phyloP scores from a whole-genome alignment of 2,329 filamentous ascomycete genomes.

The Trichoderma koningiopsis region DNA sequence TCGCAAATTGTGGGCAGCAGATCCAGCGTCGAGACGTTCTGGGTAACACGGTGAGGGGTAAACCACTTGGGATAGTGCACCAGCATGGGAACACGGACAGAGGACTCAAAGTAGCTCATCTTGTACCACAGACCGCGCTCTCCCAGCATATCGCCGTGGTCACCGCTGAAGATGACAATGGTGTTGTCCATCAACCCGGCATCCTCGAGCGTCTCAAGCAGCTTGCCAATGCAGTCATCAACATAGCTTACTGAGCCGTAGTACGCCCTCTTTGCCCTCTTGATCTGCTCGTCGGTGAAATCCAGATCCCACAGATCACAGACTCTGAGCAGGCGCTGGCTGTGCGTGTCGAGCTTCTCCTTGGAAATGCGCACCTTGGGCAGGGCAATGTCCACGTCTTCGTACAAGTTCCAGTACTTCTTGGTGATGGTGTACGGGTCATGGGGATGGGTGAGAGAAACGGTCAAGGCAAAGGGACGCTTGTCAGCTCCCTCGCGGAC shows the following conservation, averaged over 20 bases:
- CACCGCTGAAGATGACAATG: conserved; percentile 88
- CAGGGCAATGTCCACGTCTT: conserved; percentile 82
- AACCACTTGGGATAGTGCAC: conserved; percentile 79
- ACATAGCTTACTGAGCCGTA: conserved; percentile 94
- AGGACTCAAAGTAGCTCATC: conserved; percentile 95
- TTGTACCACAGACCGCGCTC: conserved; percentile 95
- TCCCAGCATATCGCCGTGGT: conserved; percentile 95
- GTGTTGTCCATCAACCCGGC: conserved; percentile 82
- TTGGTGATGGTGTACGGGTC: conserved; percentile 93
- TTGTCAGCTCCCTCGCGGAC: conserved; percentile 74
- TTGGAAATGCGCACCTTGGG: conserved; percentile 77
- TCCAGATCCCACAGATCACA: conserved; percentile 84
- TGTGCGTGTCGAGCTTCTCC: conserved; percentile 83
- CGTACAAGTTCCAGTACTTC: conserved; percentile 92
- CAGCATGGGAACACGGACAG: conserved; percentile 84
- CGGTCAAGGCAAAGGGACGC: conserved; percentile 82
- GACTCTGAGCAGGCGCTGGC: conserved; percentile 81
- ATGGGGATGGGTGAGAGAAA: conserved; percentile 92
- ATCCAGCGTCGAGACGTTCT: conserved; percentile 90
- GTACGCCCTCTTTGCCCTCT: conserved; percentile 82
- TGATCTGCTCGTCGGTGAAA: conserved; percentile 83
- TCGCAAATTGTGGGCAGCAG: conserved; percentile 87
- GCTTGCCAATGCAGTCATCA: conserved; percentile 85
- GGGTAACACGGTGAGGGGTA: conserved; percentile 70
- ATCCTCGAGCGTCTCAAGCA: conserved; percentile 75